Conservation (phyloP, 345 rosid genomes). For the Populus alba region DNA sequence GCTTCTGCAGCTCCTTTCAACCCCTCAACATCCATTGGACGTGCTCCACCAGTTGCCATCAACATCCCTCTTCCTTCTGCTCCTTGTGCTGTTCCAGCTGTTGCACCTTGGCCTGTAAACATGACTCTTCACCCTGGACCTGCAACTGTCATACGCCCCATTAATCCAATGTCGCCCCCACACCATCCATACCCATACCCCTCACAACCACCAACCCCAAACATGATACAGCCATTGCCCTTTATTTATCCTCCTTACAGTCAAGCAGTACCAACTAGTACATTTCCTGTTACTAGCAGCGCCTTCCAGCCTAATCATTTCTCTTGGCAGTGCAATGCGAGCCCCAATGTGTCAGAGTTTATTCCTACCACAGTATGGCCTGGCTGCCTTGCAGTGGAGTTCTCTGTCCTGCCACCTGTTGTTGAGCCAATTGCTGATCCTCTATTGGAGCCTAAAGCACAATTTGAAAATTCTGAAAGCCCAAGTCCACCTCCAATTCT, state of each 20-base stretch:
- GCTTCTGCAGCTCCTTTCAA: slow-evolving; percentile 97
- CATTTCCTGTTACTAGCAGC: slow-evolving; percentile 69
- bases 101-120: slow-evolving; percentile 79
- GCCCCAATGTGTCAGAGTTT: slow-evolving; percentile 58
- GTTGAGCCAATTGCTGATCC: slow-evolving; percentile 62
- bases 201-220: slow-evolving; percentile 86
- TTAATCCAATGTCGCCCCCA: slow-evolving; percentile 51
- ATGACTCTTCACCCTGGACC: slow-evolving; percentile 79
- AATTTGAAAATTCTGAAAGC: slow-evolving; percentile 27
- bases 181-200: slow-evolving; percentile 66
- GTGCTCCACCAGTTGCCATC: slow-evolving; percentile 57
- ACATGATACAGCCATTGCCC: slow-evolving; percentile 80
- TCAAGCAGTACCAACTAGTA: slow-evolving; percentile 60
- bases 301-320: slow-evolving; percentile 78
- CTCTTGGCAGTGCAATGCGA: slow-evolving; percentile 75
- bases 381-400: slow-evolving; percentile 65
- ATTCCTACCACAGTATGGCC: slow-evolving; percentile 75
- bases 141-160: slow-evolving; percentile 41
- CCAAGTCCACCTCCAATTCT: slow-evolving; percentile 35
- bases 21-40: slow-evolving; percentile 64
- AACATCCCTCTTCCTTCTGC: slow-evolving; percentile 56
- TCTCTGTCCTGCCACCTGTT: slow-evolving; percentile 55
- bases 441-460: slow-evolving; percentile 42
- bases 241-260: slow-evolving; percentile 76
- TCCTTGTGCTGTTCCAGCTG: slow-evolving; percentile 52